Percentiles rank a stretch among this genome's conserved stretches.
phyloP scores from a whole-genome alignment of 305 asterid genomes.

The Fraxinus latifolia region DNA sequence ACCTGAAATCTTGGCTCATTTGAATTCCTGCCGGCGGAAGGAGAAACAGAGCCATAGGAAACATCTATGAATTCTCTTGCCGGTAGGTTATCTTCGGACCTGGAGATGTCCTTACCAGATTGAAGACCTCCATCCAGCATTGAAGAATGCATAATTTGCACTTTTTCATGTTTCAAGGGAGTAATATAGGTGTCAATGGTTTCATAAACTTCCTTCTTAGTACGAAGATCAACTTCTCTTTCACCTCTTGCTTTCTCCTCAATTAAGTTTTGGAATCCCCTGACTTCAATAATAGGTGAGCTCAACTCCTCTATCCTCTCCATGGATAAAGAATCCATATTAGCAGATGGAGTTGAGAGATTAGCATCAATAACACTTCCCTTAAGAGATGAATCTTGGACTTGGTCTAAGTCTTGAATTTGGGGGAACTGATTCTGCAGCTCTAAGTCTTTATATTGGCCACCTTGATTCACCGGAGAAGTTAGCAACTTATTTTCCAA shows the following conservation, averaged over 20 bases:
- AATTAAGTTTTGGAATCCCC: constrained; percentile 22
- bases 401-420: constrained; percentile 27
- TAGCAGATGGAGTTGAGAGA: constrained; percentile 30
- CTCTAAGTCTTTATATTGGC: constrained; percentile 30
- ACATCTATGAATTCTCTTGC: constrained; percentile 29
- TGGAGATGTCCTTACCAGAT: constrained; percentile 28
- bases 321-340: constrained; percentile 22
- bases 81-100: constrained; percentile 30
- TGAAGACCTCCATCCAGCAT: constrained; percentile 37
- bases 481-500: constrained; percentile 34
- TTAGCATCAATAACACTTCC: constrained; percentile 30
- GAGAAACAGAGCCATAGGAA: constrained; percentile 27
- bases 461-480: constrained; percentile 36
- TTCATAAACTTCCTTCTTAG: constrained; percentile 31
- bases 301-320: constrained; percentile 31
- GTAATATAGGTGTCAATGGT: constrained; percentile 32
- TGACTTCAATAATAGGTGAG: constrained; percentile 35
- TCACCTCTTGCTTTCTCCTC: constrained; percentile 27
- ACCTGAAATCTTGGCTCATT: constrained; percentile 47
- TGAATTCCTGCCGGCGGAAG: constrained; percentile 30
- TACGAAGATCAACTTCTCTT: constrained; percentile 30
- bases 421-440: constrained; percentile 32
- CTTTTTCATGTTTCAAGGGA: constrained; percentile 35
- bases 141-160: constrained; percentile 26
- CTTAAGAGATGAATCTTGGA: constrained; percentile 31